A percentile compares a stretch with the other conserved stretches of the same genome.
Conservation (phyloP, 1,139 yeast genomes). For the Pichia sp. region DNA sequence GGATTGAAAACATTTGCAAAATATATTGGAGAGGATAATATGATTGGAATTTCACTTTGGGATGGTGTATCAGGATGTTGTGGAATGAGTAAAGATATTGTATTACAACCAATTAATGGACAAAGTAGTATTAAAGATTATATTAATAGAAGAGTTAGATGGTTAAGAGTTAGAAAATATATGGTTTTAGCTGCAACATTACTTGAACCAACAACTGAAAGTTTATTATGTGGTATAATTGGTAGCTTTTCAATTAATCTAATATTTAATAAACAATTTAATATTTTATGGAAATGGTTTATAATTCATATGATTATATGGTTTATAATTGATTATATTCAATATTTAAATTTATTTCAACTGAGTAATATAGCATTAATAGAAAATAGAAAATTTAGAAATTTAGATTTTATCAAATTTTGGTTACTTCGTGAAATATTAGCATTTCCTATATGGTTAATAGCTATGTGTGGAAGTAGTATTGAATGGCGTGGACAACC, state of each 20-base stretch:
- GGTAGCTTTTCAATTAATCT: slow-evolving; percentile 59
- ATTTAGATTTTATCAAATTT: slow-evolving; percentile 28
- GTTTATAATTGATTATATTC: slow-evolving; percentile 59
- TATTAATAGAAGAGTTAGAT: slow-evolving; percentile 63
- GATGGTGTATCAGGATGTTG: slow-evolving; percentile 61
- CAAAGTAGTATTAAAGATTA: slow-evolving; percentile 48
- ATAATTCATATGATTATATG: slow-evolving; percentile 54
- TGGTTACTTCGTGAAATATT: slow-evolving; percentile 70
- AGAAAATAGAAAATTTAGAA: slow-evolving; percentile 3
- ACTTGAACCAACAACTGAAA: slow-evolving; percentile 83
- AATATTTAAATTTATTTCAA: slow-evolving; percentile 43
- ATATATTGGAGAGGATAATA: slow-evolving; percentile 88
- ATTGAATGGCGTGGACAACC: slow-evolving; percentile 83
- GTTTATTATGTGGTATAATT: slow-evolving; percentile 57
- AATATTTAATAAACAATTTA: slow-evolving; percentile 27
- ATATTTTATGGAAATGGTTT: slow-evolving; percentile 33
- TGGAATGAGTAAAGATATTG: slow-evolving; percentile 73
- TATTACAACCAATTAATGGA: slow-evolving; percentile 68
- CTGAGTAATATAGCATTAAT: slow-evolving; percentile 14
- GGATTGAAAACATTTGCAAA: slow-evolving; percentile 72
- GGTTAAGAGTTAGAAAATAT: slow-evolving; percentile 85
- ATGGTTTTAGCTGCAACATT: slow-evolving; percentile 85
- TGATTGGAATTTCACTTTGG: slow-evolving; percentile 89
- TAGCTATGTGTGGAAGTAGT: slow-evolving; percentile 71
- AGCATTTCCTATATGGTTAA: slow-evolving; percentile 81